Base-by-base conservation (phyloP, 208 protist species). In the Trypanosoma conorhini region DNA sequence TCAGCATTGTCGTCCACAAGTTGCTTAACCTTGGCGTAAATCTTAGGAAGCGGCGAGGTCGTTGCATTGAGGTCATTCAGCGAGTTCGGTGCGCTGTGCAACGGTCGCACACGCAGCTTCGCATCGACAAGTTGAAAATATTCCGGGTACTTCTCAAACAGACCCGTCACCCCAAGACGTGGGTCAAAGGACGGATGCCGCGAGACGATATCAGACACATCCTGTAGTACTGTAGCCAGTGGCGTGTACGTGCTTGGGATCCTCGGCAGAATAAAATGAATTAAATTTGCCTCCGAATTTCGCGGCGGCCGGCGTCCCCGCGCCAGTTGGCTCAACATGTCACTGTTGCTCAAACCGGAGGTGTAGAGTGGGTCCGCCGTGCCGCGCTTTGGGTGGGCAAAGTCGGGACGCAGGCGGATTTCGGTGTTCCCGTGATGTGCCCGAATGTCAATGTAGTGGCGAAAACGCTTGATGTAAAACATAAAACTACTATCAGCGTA, bases 121-220 rank as follows among this genome's bases (percentile, higher is more conserved):
- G 83, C 80, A 38, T 91, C 81, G 13, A 80, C 74, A 35, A 94
- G 62, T 61, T 96, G 91, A 67, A 96, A 93, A 69, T 96, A 96
- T 64, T 94, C 86, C 2, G 86, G 86, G 68, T 96, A 93, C 76
- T 93, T 93, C 42, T 89, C 87, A 42, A 96, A 81, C 30, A 94
- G 67, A 22, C 88, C 91, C 8, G 77, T 88, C 35, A 93, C 85
- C 19, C 91, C 91, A 7, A 94, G 81, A 0, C 87, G 85, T 12
- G 88, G 35, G 67, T 94, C 84, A 72, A 94, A 94, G 2, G 85
- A 83, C 2, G 88, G 85, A 76, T 96, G 88, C 7, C 81, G 82
- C 19, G 88, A 86, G 15, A 96, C 76, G 24, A 94, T 84, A 50
- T 88, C 82, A 24, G 88, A 84, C 7, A 94, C 80, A n/a, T 93